These are phyloP conservation scores for Onygenales sp. DNA, from an alignment of 2,329 filamentous ascomycete species.

Conservation along the genomic window DNA sequence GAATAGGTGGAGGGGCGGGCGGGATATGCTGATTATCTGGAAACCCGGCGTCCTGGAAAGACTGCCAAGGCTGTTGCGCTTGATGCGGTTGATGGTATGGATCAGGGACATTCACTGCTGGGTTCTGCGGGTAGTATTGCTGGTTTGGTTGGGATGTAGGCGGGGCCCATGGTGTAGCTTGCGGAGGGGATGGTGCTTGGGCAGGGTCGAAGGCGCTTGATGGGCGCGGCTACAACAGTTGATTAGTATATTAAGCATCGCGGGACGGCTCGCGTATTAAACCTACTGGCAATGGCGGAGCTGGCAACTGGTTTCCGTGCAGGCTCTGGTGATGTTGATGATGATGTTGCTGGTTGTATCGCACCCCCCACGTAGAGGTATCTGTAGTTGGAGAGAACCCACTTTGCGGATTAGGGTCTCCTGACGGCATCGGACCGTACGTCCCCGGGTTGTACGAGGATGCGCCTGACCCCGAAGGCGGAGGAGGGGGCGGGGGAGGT, in stretches of 20 bases:
- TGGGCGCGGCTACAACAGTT: slow-evolving; percentile 25
- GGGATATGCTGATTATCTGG: slow-evolving; percentile 18
- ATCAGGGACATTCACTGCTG: not conserved
- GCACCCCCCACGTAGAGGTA: slow-evolving; percentile 34
- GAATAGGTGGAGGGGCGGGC: slow-evolving; percentile 34
- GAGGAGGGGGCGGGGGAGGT: slow-evolving; percentile 12
- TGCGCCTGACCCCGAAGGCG: slow-evolving; percentile 12
- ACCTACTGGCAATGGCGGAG: slow-evolving; percentile 29
- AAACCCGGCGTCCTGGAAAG: slow-evolving; percentile 15
- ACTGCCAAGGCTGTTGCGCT: slow-evolving; percentile 14
- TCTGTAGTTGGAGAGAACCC: slow-evolving; percentile 15
- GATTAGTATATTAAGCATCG: not conserved
- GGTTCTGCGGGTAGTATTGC: slow-evolving; percentile 10
- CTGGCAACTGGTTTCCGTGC: slow-evolving; percentile 15
- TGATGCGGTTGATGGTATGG: slow-evolving; percentile 10
- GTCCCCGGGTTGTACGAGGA: slow-evolving; percentile 24
- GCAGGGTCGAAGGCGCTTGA: slow-evolving; percentile 21
- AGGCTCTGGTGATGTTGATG: slow-evolving; percentile 9
- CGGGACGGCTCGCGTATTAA: not conserved
- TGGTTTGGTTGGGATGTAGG: slow-evolving; percentile 5
- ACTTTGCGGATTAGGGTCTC: slow-evolving; percentile 12
- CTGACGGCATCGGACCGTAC: slow-evolving; percentile 25
- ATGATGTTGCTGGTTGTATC: slow-evolving; percentile 24
- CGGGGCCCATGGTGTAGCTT: slow-evolving; percentile 5
- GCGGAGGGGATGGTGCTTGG: slow-evolving; percentile 12